Evolutionary conservation across 164 flowering plant genomes (phyloP), one percentile per base, ranked within the genome.

Genomic region (grape (Vitis vinifera)): DNA sequence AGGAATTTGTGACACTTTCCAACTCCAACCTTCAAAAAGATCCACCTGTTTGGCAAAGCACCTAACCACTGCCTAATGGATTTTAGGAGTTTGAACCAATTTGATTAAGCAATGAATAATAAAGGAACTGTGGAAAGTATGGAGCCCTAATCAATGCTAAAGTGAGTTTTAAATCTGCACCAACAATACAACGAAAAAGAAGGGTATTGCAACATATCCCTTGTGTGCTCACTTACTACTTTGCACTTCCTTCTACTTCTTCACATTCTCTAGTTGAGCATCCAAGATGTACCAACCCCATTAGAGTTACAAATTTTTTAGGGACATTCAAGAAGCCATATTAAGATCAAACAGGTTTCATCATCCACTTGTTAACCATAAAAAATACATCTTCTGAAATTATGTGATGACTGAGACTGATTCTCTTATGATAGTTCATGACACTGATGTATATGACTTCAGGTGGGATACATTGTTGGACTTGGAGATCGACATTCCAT

Each of bases 401-500:
- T 31, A 31, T 31, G 27, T 31, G 44, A 31, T 23, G 44, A 37
- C 58, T 47, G 16, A 47, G 48, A 17, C 23, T 53, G 9, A 3
- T 55, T 49, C 8, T n/a, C 8, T 14, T 16, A 16, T 29, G 1
- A 2, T 23, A 37, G 51, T 71, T 52, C 4, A 6, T 62, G 14
- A 48, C 47, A 7, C 63, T 67, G 31, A 55, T 3, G 69, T 27
- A 11, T 61, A 59, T 65, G 63, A 17, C 61, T 75, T 53, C 80
- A 95, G 99, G 98, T 95, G n/a, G 99, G 99, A 55, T 95, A 93
- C 80, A 92, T 95, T 62, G 99, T 95, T 64, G 99, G 99, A 30
- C 94, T 95, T 64, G 99, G 99, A 60, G 99, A 95, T 79, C 86
- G 99, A 17, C 99, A 95, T 82, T 82, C 99, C 55, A 91, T 88